phyloP scores from a whole-genome alignment of 163 green algal genomes.

The Volvox carteri region DNA sequence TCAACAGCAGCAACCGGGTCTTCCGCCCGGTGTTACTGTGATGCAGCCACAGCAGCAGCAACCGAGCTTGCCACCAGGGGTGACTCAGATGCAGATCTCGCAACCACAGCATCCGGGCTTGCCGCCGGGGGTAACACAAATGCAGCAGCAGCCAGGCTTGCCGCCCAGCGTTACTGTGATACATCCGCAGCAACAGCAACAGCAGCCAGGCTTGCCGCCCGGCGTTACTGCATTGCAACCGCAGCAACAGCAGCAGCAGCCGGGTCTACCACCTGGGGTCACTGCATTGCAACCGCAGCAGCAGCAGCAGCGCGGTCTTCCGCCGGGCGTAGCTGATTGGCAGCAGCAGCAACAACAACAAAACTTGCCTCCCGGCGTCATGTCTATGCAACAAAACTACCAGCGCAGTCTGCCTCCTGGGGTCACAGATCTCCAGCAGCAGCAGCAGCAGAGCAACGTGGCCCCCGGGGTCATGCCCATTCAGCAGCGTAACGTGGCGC shows the following conservation, averaged over 20 bases:
- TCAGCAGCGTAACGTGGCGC: not conserved
- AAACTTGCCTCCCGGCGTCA: constrained; percentile 35
- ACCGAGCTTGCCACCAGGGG: not conserved
- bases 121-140: not conserved
- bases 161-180: constrained; percentile 12
- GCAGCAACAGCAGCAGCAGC: not conserved
- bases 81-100: not conserved
- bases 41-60: constrained; percentile 16
- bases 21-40: not conserved
- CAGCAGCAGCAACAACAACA: not conserved
- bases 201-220: constrained; percentile 17
- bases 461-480: constrained; percentile 5
- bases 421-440: constrained; percentile 1
- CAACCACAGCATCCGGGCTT: not conserved
- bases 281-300: not conserved
- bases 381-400: constrained; percentile 17
- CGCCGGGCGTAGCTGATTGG: constrained; percentile 41
- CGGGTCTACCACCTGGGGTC: not conserved
- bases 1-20: not conserved
- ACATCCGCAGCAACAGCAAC: not conserved
- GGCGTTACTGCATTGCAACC: constrained; percentile 8
- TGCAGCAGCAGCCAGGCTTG: not conserved
- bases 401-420: constrained; percentile 23
- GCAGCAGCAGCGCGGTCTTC: not conserved
- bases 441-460: not conserved